Base-by-base conservation (phyloP, 2,329 filamentous ascomycete genomes). In the Fusarium nodosum region DNA sequence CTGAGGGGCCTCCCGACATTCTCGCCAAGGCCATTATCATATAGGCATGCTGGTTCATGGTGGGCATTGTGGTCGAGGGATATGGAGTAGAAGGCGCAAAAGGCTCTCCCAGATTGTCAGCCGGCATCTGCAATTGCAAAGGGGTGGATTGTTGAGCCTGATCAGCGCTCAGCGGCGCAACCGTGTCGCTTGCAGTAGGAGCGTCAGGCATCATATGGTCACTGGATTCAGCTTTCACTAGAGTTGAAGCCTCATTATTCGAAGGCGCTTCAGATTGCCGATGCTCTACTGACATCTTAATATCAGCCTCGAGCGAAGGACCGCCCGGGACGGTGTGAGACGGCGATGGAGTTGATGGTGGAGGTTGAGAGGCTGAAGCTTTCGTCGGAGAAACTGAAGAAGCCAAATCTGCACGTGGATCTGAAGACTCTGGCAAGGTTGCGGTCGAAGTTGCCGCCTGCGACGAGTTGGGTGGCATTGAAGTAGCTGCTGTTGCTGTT, bases 21-120 rank as follows among this genome's bases (percentile, higher is more conserved):
- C 77, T 77, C 41, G 80, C 81, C 48, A 84, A 73, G 24, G 80
- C 79, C 81, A 84, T 82, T 79, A 84, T 82, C 78, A 82, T 80
- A 74, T 80, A 81, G 46, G 80, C 78, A 59, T 79, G 79, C 30
- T 80, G 76, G 48, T 82, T 76, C 34, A 79, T 72, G 58, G 71
- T 76, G 4, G 77, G 60, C 60, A 81, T 75, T 33, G 75, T 60
- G 7, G 76, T 73, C 31, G 77, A 72, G 13, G 77, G 77, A 64
- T 77, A 81, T 20, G 79, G 75, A 13, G 78, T 77, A 39, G 77
- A 75, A 28, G 79, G 76, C 28, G 73, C 62, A 59, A 74, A 76
- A 31, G 74, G 75, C 36, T 77, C 75, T 33, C 56, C 41, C 60
- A 75, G 65, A 38, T 46, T 66, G 30, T 71, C 64, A 50, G 67